A percentile compares a stretch with the other conserved stretches of the same genome.
phyloP scores from a whole-genome alignment of 768 basidiomycete species.

The Pleurotus tuber-regium region DNA sequence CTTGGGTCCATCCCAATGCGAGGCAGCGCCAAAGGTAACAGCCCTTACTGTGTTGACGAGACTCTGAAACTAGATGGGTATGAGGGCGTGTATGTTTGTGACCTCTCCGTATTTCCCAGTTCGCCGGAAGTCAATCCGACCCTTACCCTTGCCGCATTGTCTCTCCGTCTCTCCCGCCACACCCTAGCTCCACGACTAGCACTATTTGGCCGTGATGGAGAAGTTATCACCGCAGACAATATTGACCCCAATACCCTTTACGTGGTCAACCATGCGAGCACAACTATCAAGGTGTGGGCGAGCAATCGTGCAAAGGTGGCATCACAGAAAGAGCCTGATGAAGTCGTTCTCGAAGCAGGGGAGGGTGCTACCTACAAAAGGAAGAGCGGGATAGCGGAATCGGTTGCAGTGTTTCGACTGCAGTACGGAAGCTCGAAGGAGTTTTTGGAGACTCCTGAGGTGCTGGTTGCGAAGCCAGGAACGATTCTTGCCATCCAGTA shows the following conservation, averaged over 20 bases:
- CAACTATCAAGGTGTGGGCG: conserved; percentile 4
- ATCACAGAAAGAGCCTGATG: not conserved
- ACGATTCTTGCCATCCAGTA: not conserved
- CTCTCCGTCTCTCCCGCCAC: conserved; percentile 21
- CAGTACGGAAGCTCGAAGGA: not conserved
- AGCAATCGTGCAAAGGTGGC: not conserved
- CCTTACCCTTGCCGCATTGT: conserved; percentile 22
- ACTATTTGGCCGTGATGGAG: too few relatives aligned
- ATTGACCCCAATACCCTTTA: conserved; percentile 1
- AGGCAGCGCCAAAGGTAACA: not conserved
- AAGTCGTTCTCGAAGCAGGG: conserved; percentile 7
- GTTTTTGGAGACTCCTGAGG: not conserved
- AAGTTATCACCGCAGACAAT: too few relatives aligned
- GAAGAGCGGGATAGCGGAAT: conserved; percentile 1
- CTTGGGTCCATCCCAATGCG: conserved; percentile 22
- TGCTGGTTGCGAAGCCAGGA: not conserved
- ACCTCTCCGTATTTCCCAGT: conserved; percentile 25
- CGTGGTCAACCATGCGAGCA: conserved; percentile 11
- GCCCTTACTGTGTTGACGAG: conserved; percentile 13
- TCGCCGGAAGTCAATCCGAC: conserved; percentile 25
- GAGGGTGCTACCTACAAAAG: not conserved
- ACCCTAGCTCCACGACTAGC: conserved; percentile 5
- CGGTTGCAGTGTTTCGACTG: conserved; percentile 6
- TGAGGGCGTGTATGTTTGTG: conserved; percentile 21
- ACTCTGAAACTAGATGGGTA: conserved; percentile 15